A percentile compares a stretch with the other conserved stretches of the same genome.
phyloP scores from a whole-genome alignment of 2,329 filamentous ascomycete genomes.

The Didymellaceae sp. region DNA sequence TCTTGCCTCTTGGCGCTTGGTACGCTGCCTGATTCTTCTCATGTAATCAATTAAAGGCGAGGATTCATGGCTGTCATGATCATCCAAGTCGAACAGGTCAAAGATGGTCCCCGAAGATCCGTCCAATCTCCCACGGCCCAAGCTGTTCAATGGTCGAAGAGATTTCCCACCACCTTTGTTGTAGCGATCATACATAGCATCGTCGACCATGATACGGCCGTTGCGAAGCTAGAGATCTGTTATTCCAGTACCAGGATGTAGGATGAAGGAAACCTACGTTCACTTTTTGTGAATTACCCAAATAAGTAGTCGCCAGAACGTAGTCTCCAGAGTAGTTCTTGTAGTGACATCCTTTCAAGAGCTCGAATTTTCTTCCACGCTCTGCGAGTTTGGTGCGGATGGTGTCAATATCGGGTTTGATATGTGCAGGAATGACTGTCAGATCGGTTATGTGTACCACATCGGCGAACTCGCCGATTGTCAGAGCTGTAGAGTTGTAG shows the following conservation, averaged over 20 bases:
- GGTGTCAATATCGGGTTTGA: conserved; percentile 72
- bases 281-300: conserved; percentile 51
- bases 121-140: conserved; percentile 10
- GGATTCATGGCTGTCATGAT: too few relatives aligned
- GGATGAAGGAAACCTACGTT: neutral
- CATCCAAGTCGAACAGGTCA: conserved; percentile 37
- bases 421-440: conserved; percentile 75
- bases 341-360: conserved; percentile 78
- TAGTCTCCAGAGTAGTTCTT: conserved; percentile 70
- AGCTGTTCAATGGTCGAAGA: conserved; percentile 27
- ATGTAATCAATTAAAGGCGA: too few relatives aligned
- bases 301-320: conserved; percentile 19
- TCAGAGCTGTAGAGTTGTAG: conserved; percentile 21
- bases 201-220: conserved; percentile 84
- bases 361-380: conserved; percentile 81
- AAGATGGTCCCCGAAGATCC: conserved; percentile 44
- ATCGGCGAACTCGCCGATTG: conserved; percentile 67
- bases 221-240: conserved; percentile 60
- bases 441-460: conserved; percentile 79
- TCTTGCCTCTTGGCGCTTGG: neutral
- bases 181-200: conserved; percentile 56
- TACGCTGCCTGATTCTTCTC: conserved; percentile 29
- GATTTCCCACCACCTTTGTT: conserved; percentile 16
- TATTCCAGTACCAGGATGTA: neutral
- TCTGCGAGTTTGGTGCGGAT: conserved; percentile 72